Base-by-base conservation (phyloP, 345 rosid species). In the Eucalyptus cloeziana region DNA sequence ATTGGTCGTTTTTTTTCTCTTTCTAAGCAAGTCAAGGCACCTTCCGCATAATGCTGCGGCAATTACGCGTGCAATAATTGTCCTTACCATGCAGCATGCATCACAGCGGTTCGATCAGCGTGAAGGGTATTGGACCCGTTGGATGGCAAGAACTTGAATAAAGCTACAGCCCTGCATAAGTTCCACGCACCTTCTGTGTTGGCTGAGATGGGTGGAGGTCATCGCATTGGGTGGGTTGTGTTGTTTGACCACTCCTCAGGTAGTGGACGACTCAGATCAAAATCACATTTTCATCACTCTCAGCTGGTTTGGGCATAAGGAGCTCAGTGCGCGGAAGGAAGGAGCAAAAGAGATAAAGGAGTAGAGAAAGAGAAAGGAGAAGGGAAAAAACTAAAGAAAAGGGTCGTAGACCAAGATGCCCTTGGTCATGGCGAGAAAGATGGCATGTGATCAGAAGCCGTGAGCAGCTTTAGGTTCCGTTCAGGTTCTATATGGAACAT, bases 401-500 rank as follows among this genome's bases (percentile, higher is more conserved):
- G 12, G 67, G 67, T 60, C 67, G 5, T 54, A 54, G 60, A 1
- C 27, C 60, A 54, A 54, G 25, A 54, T 54, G 60, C 2, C 60
- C 60, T 54, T 54, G 60, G 60, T 21, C 27, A 54, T 0, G 60
- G 60, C 60, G 60, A 54, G 27, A 54, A 54, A 54, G 60, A 54
- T 54, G 60, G 60, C 2, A 54, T 21, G 11, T 54, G 60, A 22
- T 21, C 0, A 22, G 1, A 0, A 54, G 25, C 0, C 11, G 22
- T 51, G 8, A 51, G 54, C 8, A 51, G 8, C 0, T 51, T 51
- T 51, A 51, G 0, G 10, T 54, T 54, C 0, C 0, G 25, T 8
- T 21, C 5, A 54, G 2, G 5, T 21, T 54, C 11, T 0, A 54
- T 0, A 0, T 54, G 1, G 0, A 54, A 54, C 1, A 10, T 54